phyloP scores from a whole-genome alignment of 257 asterid species.

The Nicotiana obtusifolia region DNA sequence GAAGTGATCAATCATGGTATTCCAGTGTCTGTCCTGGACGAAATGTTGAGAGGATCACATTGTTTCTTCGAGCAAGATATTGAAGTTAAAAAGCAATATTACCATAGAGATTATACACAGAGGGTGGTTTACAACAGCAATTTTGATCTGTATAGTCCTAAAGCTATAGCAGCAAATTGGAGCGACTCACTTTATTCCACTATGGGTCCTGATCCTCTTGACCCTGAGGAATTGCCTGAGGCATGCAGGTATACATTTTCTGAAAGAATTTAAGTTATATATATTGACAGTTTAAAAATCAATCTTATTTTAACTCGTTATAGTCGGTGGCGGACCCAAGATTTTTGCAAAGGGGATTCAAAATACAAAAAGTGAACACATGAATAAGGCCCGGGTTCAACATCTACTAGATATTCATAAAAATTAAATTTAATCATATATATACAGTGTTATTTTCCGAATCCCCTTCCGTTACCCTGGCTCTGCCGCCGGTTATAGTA shows the following conservation, averaged over 20 bases:
- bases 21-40: conserved; percentile 37
- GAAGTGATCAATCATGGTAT: conserved; percentile 65
- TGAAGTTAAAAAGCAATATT: conserved; percentile 40
- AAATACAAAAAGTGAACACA: no score
- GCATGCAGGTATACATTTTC: conserved; percentile 36
- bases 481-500: no score
- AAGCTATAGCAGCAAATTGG: conserved; percentile 40
- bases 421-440: no score
- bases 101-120: conserved; percentile 42
- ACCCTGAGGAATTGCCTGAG: conserved; percentile 43
- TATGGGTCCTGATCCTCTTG: conserved; percentile 35
- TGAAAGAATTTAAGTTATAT: no score
- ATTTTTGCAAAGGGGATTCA: no score
- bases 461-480: no score
- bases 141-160: conserved; percentile 37
- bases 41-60: conserved; percentile 48
- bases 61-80: conserved; percentile 52
- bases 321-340: no score
- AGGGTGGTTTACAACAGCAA: conserved; percentile 53
- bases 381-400: no score
- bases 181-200: conserved; percentile 28
- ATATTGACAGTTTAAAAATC: no score
- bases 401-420: no score
- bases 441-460: no score
- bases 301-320: no score